These are phyloP conservation scores for Dicorynia guianensis DNA, from an alignment of 306 rosid genomes.

Conservation along the genomic window DNA sequence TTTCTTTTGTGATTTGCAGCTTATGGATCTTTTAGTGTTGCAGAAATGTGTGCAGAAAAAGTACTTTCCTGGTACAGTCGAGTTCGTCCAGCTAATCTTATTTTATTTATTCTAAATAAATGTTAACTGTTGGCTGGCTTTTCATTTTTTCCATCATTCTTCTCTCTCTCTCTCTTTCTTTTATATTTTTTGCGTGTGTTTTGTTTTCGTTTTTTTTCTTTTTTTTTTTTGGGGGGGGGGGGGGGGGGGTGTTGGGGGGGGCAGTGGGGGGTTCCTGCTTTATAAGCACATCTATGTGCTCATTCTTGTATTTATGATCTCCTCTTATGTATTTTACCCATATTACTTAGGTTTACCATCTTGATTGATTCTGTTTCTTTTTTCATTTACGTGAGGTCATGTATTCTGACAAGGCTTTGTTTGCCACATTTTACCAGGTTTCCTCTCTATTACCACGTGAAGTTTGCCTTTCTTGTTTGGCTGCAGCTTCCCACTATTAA, in stretches of 20 bases:
- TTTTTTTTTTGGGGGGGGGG: neutral
- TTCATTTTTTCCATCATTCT: neutral
- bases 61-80: slow-evolving; percentile 53
- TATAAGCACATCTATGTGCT: neutral
- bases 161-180: no score
- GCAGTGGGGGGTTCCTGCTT: neutral
- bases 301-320: neutral
- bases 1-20: slow-evolving; percentile 52
- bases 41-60: slow-evolving; percentile 58
- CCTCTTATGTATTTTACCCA: neutral
- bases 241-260: neutral
- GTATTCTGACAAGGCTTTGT: slow-evolving; percentile 37
- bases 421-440: slow-evolving; percentile 47
- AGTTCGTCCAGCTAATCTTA: neutral
- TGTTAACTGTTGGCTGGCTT: neutral
- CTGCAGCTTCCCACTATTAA: slow-evolving; percentile 64
- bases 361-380: slow-evolving; percentile 13
- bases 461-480: slow-evolving; percentile 76
- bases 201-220: no score
- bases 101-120: neutral
- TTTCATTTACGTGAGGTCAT: slow-evolving; percentile 26
- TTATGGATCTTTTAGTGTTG: slow-evolving; percentile 66
- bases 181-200: no score
- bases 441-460: slow-evolving; percentile 63
- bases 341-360: neutral